Evolutionary conservation across 805 yeast genomes (phyloP), one percentile per base, ranked within the genome.

Genomic region (Suhomyces faveliae): DNA sequence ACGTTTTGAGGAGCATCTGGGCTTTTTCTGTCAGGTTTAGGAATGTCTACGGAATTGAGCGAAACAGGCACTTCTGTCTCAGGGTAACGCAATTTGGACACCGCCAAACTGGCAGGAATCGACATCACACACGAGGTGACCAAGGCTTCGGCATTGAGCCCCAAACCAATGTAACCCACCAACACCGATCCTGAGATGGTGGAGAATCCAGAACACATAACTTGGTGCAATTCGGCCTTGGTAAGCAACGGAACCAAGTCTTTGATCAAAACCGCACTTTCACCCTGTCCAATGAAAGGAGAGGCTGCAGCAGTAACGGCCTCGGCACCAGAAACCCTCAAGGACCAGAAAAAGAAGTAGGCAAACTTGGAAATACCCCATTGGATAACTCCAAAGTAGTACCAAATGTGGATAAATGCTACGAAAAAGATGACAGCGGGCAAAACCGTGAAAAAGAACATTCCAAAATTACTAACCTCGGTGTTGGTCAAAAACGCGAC

Each of bases 61-160:
- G 85, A 74, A 40, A 80, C 54, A 3, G 85, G 72, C 51, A 69
- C 74, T 51, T 81, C 85, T 4, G 77, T 73, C 56, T 81, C 87
- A 12, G 87, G 87, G 52, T 64, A 68, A 59, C 86, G 73, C 51
- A 81, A 68, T 56, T 81, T 81, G 12, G 85, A 77, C 19, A 80
- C 78, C 3, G 85, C 84, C 50, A 81, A 65, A 6, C 84, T 76
- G 33, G 83, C 83, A 5, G 87, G 87, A 59, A 81, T 80, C 2
- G 85, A 80, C 87, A 81, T 81, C 45, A 82, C 83, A 70, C 87
- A 82, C 23, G 84, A 77, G n/a, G 84, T 77, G 13, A 81, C 79
- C 58, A 82, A 70, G 5, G 84, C 85, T 54, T 80, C 83, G 2
- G 86, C 72, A 54, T 78, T 80, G 54, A 82, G 73, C 27, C 87